Evolutionary conservation across 768 basidiomycete genomes (phyloP), one percentile per base, ranked within the genome.

Genomic region (Suillus occidentalis): DNA sequence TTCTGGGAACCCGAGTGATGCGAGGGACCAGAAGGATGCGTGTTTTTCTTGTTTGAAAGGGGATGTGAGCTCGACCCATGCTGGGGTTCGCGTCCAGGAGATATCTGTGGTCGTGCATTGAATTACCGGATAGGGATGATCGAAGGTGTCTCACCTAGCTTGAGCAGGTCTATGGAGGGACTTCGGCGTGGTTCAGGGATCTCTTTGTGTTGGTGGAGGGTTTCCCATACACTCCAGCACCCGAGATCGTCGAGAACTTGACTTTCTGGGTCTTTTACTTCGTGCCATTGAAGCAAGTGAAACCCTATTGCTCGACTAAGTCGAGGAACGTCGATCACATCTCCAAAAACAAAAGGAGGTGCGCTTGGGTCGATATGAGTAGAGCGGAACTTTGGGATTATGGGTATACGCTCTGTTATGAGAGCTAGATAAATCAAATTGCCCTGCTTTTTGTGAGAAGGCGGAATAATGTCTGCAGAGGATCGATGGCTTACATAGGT

Each of bases 231-330:
- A 58, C 56, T 64, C 65, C 67, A 70, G 64, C 73, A 72, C 39
- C 65, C 71, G 14, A 34, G 34, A 34, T 34, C 34, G 6, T 34
- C 34, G 34, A 36, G 34, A 8, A 73, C 69, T 9, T 74, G 67
- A 63, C 81, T 82, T 39, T 73, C 76, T 16, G 72, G 70, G 63
- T 84, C 76, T 70, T 89, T 89, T 58, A 90, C 81, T 64, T 89
- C 82, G 55, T 82, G 78, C 87, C 87, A 90, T 73, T 90, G 87
- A 7, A 89, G 71, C 12, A 90, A 71, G 0, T 86, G 83, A 49
- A 70, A 75, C 25, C 79, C 77, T 25, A 88, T 70, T 12, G 72
- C 70, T 60, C 77, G 72, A 36, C 81, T 76, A 6, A 89, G 79
- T 13, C 84, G 79, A 0, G 83, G 80, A 52, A 89, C 75, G 69